phyloP scores from a whole-genome alignment of 2,329 filamentous ascomycete genomes.

The Boeremia lycopersici region DNA sequence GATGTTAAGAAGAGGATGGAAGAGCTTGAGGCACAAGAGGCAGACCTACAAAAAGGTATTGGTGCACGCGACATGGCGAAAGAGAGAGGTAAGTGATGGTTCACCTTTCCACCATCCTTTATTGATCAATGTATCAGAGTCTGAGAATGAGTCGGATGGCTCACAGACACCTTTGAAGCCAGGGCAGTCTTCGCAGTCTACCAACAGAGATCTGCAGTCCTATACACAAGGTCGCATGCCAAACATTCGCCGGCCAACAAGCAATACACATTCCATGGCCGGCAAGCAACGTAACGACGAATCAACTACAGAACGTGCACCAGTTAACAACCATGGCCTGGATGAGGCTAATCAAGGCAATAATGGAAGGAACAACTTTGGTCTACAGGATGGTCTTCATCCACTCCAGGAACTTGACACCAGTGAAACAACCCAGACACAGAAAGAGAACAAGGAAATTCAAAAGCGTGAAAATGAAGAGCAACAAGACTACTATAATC shows the following conservation, averaged over 20 bases:
- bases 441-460: slow-evolving; percentile 47
- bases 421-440: slow-evolving; percentile 32
- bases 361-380: slow-evolving; percentile 39
- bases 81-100: slow-evolving; percentile 19
- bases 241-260: slow-evolving; percentile 18
- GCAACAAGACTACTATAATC: slow-evolving; percentile 54
- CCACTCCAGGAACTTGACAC: slow-evolving; percentile 40
- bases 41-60: slow-evolving; percentile 21
- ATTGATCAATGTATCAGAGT: slow-evolving; percentile 7
- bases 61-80: slow-evolving; percentile 25
- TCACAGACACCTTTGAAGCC: slow-evolving; percentile 16
- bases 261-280: slow-evolving; percentile 7
- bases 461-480: slow-evolving; percentile 52
- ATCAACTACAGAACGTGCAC: slow-evolving; percentile 19
- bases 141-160: slow-evolving; percentile 21
- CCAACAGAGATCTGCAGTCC: slow-evolving; percentile 18
- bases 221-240: slow-evolving; percentile 20
- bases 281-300: slow-evolving; percentile 16
- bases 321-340: slow-evolving; percentile 32
- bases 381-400: slow-evolving; percentile 54
- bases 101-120: neutral
- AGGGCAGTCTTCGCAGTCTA: neutral
- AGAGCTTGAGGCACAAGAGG: slow-evolving; percentile 21
- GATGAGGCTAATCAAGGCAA: slow-evolving; percentile 18
- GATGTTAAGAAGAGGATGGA: slow-evolving; percentile 50